A percentile compares a stretch with the other conserved stretches of the same genome.
Evolutionary conservation across 495 filamentous ascomycete genomes (phyloP).

Genomic region (Staphylotrichum tortipilum): DNA sequence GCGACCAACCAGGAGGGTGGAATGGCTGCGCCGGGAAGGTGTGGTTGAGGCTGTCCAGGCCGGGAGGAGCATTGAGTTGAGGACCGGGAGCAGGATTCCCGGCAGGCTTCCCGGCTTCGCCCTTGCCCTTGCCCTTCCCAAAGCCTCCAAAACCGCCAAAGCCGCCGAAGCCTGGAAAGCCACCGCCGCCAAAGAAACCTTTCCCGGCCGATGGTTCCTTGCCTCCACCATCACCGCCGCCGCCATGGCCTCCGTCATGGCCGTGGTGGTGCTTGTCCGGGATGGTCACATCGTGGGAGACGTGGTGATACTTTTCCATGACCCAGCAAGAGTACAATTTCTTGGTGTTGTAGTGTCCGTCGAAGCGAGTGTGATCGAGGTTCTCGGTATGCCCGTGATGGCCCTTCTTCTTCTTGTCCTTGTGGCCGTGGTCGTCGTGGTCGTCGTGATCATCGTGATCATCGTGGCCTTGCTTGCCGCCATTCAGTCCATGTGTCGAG

Average conservation of each 20-base stretch:
- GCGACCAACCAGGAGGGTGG: neutral
- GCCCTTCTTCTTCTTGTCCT: neutral
- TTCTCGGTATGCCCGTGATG: too few species aligned
- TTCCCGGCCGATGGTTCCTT: too few species aligned
- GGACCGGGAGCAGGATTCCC: too few species aligned
- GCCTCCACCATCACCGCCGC: neutral
- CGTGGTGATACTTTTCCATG: neutral
- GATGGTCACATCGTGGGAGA: neutral
- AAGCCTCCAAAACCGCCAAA: neutral
- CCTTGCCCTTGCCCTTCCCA: too few species aligned
- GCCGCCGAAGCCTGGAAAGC: too few species aligned
- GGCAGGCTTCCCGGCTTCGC: too few species aligned
- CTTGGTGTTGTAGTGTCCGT: conserved; percentile 4
- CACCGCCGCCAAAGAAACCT: too few species aligned
- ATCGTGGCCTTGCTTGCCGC: neutral
- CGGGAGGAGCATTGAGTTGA: too few species aligned
- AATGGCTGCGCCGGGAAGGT: neutral
- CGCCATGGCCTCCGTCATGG: neutral
- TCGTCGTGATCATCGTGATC: neutral
- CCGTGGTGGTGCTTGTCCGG: neutral
- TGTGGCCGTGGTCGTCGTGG: neutral
- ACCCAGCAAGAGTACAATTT: conserved; percentile 3
- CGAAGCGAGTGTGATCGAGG: neutral
- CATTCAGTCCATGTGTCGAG: neutral
- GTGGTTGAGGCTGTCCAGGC: neutral